A percentile compares a stretch with the other conserved stretches of the same genome.
Conservation (phyloP, 148 eudicot species). For the Rheum nobile region DNA sequence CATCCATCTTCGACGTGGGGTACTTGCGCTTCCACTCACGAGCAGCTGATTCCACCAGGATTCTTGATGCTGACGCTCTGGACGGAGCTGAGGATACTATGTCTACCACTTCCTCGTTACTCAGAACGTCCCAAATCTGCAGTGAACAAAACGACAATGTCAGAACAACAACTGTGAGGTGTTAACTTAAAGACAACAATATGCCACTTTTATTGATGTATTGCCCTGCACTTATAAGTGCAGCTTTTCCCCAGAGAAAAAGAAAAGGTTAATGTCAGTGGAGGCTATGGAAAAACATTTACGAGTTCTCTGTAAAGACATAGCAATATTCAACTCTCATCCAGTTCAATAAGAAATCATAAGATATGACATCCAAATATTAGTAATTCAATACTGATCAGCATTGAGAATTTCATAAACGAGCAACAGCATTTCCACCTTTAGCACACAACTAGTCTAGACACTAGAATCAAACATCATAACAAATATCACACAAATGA, state of each 20-base stretch:
- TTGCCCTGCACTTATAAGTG: too few species aligned
- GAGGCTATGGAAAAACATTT: too few species aligned
- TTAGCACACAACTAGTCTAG: background rate
- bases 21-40: constrained; percentile 92
- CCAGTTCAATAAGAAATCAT: background rate
- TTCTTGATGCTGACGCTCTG: constrained; percentile 74
- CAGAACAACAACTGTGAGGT: too few species aligned
- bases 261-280: too few species aligned
- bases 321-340: background rate
- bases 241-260: too few species aligned
- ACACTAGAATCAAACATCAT: background rate
- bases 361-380: background rate
- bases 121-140: constrained; percentile 94
- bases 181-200: too few species aligned
- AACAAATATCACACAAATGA: background rate
- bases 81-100: constrained; percentile 60
- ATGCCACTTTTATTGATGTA: too few species aligned
- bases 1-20: constrained; percentile 96
- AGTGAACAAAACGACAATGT: background rate
- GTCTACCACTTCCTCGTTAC: constrained; percentile 92
- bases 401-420: background rate
- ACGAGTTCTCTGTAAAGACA: too few species aligned
- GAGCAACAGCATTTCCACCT: background rate
- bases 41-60: constrained; percentile 74
- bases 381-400: too few species aligned